Base-by-base conservation (phyloP, 306 rosid genomes). In the Albizia julibrissin region DNA sequence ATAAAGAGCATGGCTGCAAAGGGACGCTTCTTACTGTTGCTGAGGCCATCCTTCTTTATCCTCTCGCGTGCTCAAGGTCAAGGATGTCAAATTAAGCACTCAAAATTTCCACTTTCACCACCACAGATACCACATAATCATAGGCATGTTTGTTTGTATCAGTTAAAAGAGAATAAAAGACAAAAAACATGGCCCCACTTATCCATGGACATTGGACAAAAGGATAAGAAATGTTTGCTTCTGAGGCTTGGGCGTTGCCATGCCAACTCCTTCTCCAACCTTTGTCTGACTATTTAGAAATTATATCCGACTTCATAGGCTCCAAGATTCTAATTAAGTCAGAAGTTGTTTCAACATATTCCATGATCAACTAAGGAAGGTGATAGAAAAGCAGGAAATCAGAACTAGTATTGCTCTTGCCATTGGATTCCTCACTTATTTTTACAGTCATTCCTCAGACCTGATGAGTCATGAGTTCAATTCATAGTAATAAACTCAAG, bases 41-140 rank as follows among this genome's bases (percentile, higher is more conserved):
- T 67, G 81, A 80, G 19, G 89, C 93, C 97, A 92, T 95, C 83
- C 75, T 77, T 83, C 34, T 81, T 81, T 76, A 74, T 79, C 83
- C 46, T 40, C 54, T 79, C 44, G 79, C 44, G 74, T 67, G 39
- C 43, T 46, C 46, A 67, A 62, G 83, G 74, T 46, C 46, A 67
- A 62, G 83, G 74, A 84, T 34, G 11, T 49, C 69, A 69, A 67
- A 65, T 33, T 74, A n/a, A 46, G 74, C 75, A 81, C 76, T 86
- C 78, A 81, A 75, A 84, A 77, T 70, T 82, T 79, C 79, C 67
- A 86, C 86, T 73, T 75, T 75, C 82, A 79, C 67, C 44, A 56
- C 86, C 1, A 56, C 86, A 7, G 9, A 10, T 72, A 8, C 59
- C 87, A 77, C 85, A 84, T 59, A 67, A 29, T 64, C 81, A 52